These are phyloP conservation scores for Guillardia theta DNA, from an alignment of 78 protist genomes.

Conservation along the genomic window DNA sequence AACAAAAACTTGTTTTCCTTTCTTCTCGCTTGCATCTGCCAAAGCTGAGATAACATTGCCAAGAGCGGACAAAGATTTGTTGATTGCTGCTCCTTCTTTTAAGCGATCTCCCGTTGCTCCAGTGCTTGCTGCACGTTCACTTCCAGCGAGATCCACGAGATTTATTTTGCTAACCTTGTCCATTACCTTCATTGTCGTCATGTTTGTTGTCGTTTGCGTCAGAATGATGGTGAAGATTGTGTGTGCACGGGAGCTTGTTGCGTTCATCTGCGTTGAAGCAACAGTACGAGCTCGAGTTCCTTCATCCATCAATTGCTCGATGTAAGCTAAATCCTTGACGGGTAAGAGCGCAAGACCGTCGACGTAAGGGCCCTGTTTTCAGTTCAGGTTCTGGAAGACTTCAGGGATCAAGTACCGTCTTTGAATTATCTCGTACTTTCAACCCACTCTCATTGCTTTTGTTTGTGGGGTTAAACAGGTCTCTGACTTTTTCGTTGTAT, in stretches of 20 bases:
- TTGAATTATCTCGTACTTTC: constrained; percentile 25
- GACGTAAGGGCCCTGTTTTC: constrained; percentile 59
- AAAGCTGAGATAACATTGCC: constrained; percentile 83
- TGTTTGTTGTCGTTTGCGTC: neutral
- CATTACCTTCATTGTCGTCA: neutral
- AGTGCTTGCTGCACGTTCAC: constrained; percentile 77
- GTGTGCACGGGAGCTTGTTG: constrained; percentile 68
- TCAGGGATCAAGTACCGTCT: neutral
- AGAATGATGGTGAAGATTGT: constrained; percentile 61
- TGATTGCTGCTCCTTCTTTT: constrained; percentile 52
- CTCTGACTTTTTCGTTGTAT: constrained; percentile 73
- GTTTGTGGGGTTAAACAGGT: constrained; percentile 56
- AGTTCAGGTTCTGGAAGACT: too few species aligned
- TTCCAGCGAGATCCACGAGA: constrained; percentile 79
- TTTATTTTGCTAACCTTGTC: neutral
- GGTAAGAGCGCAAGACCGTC: constrained; percentile 8
- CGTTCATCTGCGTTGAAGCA: constrained; percentile 66
- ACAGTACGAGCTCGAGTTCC: constrained; percentile 40
- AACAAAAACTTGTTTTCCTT: constrained; percentile 61
- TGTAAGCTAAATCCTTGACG: neutral
- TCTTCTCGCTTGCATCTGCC: constrained; percentile 52
- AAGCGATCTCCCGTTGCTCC: constrained; percentile 71
- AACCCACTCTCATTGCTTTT: neutral
- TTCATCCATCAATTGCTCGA: constrained; percentile 35
- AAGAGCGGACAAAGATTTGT: constrained; percentile 73